These are phyloP conservation scores for Aspergillus sp. DNA, from an alignment of 2,329 filamentous ascomycete genomes.

Conservation along the genomic window DNA sequence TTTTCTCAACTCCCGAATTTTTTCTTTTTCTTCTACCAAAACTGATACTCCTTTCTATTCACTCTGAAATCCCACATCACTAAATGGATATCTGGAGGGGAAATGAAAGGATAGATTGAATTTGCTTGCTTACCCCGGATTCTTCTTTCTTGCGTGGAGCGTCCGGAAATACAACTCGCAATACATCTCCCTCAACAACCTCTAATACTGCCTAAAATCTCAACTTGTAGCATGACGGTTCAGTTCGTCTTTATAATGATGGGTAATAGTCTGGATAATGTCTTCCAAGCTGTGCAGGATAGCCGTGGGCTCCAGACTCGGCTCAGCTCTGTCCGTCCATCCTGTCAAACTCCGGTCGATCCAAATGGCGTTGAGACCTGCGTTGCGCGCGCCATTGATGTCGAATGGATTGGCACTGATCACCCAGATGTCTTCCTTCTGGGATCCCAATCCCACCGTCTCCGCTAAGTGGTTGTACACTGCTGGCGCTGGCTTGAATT, in stretches of 20 bases:
- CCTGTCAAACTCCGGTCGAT: constrained; percentile 57
- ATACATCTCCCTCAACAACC: constrained; percentile 24
- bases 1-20: constrained; percentile 15
- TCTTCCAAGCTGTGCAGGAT: constrained; percentile 49
- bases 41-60: constrained; percentile 43
- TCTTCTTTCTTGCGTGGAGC: constrained; percentile 36
- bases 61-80: constrained; percentile 35
- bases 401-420: constrained; percentile 70
- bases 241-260: background rate
- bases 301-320: constrained; percentile 45
- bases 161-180: constrained; percentile 43
- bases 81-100: constrained; percentile 39
- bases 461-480: constrained; percentile 56
- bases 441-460: constrained; percentile 41
- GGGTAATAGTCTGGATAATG: background rate
- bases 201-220: background rate
- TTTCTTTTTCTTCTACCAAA: constrained; percentile 30
- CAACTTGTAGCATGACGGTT: background rate
- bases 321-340: constrained; percentile 58
- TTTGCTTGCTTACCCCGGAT: constrained; percentile 42
- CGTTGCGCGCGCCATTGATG: constrained; percentile 55
- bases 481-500: constrained; percentile 60
- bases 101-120: constrained; percentile 41
- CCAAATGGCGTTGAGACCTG: constrained; percentile 60
- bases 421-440: constrained; percentile 55